phyloP scores from a whole-genome alignment of 306 rosid species.

The Sphenostylis stenocarpa region DNA sequence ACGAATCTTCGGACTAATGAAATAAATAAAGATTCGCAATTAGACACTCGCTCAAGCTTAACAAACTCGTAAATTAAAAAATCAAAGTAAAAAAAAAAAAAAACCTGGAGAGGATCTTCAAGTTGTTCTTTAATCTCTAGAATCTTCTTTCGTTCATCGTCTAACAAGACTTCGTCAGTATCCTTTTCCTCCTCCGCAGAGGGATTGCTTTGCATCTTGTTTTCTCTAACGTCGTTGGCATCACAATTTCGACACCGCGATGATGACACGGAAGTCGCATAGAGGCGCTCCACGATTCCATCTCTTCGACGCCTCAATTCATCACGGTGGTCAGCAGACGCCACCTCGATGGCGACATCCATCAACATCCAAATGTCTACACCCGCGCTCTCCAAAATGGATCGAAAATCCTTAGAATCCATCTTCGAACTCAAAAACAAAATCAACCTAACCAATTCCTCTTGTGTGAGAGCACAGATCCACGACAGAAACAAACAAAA shows the following conservation, averaged over 20 bases:
- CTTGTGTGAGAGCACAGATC: not conserved
- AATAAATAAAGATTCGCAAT: not conserved
- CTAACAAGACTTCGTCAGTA: constrained; percentile 66
- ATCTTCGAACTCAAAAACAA: constrained; percentile 18
- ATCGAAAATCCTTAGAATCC: constrained; percentile 78
- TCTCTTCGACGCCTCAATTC: constrained; percentile 75
- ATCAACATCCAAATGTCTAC: constrained; percentile 75
- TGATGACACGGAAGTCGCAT: constrained; percentile 37
- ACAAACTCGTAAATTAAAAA: not conserved
- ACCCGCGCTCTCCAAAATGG: constrained; percentile 59
- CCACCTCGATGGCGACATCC: constrained; percentile 73
- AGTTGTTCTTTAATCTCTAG: constrained; percentile 68
- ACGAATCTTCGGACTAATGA: constrained; percentile 61
- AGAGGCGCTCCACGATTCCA: constrained; percentile 73
- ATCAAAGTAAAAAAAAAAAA: not conserved
- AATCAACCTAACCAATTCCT: not conserved
- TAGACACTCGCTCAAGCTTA: not conserved
- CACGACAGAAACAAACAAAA: not conserved
- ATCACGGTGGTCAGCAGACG: constrained; percentile 50
- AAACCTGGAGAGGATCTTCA: constrained; percentile 75
- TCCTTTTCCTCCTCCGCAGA: constrained; percentile 58
- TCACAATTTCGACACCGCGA: constrained; percentile 47
- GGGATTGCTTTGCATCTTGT: not conserved
- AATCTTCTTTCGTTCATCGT: constrained; percentile 77
- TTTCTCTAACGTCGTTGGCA: not conserved